Evolutionary conservation across 208 protist species (phyloP).

Genomic region (Trypanosoma cruzi): DNA sequence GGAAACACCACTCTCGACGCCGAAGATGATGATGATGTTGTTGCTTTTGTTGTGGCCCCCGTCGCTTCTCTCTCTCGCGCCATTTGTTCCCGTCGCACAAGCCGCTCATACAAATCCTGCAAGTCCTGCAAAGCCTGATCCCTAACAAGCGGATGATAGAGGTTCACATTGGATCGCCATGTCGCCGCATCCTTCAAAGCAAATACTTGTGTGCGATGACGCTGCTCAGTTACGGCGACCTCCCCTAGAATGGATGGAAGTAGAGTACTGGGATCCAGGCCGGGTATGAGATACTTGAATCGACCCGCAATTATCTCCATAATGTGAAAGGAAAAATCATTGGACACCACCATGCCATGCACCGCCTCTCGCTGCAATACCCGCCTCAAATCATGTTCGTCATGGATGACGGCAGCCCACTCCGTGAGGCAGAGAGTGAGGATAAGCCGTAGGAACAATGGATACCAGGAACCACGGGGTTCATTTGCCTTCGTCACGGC

Average conservation of each 20-base stretch:
- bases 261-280: background rate
- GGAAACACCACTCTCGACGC: constrained; percentile 15
- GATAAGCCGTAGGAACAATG: constrained; percentile 54
- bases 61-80: background rate
- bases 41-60: background rate
- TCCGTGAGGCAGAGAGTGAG: constrained; percentile 43
- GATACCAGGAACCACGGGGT: constrained; percentile 14
- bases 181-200: constrained; percentile 42
- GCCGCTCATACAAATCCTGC: constrained; percentile 35
- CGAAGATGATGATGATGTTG: background rate
- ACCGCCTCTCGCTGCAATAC: constrained; percentile 6
- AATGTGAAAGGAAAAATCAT: background rate
- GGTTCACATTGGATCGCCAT: constrained; percentile 48
- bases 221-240: constrained; percentile 40
- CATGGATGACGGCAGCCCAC: constrained; percentile 1
- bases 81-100: constrained; percentile 24
- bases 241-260: constrained; percentile 35
- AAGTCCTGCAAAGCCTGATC: constrained; percentile 38
- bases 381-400: constrained; percentile 9
- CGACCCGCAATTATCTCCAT: constrained; percentile 1
- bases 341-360: constrained; percentile 16
- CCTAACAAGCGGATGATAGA: constrained; percentile 45
- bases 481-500: background rate
- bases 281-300: constrained; percentile 3
- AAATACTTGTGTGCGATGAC: constrained; percentile 37